Evolutionary conservation across 2,329 filamentous ascomycete species (phyloP).

Genomic region (Xylariaceae sp.): DNA sequence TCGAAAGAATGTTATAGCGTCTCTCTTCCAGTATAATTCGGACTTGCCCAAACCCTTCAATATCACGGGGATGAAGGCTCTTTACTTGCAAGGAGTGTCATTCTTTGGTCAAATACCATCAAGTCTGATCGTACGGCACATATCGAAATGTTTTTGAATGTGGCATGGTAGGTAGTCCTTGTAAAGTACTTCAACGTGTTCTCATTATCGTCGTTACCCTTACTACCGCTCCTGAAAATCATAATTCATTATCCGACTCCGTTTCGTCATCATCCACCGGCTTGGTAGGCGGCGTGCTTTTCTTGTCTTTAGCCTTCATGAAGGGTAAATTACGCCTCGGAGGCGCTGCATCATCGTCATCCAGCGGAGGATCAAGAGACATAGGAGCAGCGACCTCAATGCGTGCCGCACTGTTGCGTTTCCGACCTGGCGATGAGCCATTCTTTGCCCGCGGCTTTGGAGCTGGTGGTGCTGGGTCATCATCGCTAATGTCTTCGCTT

Average conservation of each 20-base stretch:
- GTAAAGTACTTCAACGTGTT: no score
- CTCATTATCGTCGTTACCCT: no score
- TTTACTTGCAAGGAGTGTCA: no score
- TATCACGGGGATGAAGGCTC: no score
- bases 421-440: not conserved
- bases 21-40: no score
- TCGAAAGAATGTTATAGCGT: no score
- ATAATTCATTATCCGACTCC: conserved; percentile 1
- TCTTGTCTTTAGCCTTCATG: not conserved
- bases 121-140: no score
- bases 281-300: not conserved
- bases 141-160: not conserved
- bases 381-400: not conserved
- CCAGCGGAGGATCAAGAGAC: not conserved
- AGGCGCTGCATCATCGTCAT: not conserved
- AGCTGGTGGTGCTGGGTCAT: not conserved
- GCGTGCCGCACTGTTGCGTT: not conserved
- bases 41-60: no score
- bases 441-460: not conserved
- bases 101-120: no score
- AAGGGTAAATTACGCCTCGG: not conserved
- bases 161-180: not conserved
- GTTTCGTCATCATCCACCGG: not conserved
- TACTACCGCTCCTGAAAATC: not conserved
- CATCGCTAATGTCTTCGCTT: not conserved